Base-by-base conservation (phyloP, 2,329 filamentous ascomycete species). In the Bipolaris bicolor region DNA sequence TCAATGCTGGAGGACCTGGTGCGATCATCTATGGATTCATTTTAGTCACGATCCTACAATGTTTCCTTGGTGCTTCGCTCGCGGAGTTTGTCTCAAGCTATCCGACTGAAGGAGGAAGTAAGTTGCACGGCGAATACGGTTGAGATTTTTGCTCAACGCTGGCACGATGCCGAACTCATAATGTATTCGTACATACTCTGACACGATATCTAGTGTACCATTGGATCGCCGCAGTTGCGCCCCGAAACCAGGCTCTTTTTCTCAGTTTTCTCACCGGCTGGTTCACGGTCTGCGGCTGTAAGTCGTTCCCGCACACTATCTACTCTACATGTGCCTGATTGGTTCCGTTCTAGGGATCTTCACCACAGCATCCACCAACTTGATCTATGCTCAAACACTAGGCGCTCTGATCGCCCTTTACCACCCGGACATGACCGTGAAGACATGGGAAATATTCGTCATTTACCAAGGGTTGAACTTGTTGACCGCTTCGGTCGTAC, bases 1-100 rank as follows among this genome's bases (percentile, higher is more conserved):
- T 59, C 18, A 52, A 52, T 44, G 57, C 57, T n/a, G 57, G 57
- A 26, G 57, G 57, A 13, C 57, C 57, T 2, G 57, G 57, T 45
- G 57, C 57, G 10, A 52, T 59, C 39, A 56, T 59, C 31, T 59
- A 59, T 29, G 57, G 57, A 26, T 59, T 59, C 11, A 47, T 59
- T 15, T 18, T 59, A 15, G 57, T 59, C 10, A 56, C 57, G 10
- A 39, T 59, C 9, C 16, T 59, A 37, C 57, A 59, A 29, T 59
- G 52, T 15, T 49, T 59, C 39, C 44, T 59, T 9, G 57, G 57
- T 16, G 57, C 57, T 36, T 59, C 57, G 13, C 43, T 59, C n/a
- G 57, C 57, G 24, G 57, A 59, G 36, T 59, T 59, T 29, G 57
- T 59, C 22, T 59, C 57, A 11, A 52, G 47, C 34, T 59, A 59